Percentiles rank a stretch among this genome's conserved stretches.
Conservation (phyloP, 768 basidiomycete species). For the Coprinopsis strossmayeri region DNA sequence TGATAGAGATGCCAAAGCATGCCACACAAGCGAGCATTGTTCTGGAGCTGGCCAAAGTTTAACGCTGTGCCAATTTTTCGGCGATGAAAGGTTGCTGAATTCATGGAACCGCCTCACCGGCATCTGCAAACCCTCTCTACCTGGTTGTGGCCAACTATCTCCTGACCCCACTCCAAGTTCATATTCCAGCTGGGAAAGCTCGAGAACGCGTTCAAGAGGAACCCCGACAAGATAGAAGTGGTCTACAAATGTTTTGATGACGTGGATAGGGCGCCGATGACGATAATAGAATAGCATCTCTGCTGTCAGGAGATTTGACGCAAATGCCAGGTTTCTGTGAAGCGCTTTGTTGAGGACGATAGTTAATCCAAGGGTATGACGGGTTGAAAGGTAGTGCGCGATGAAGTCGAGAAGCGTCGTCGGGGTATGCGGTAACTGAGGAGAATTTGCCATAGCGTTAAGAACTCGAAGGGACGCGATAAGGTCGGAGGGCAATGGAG, state of each 20-base stretch:
- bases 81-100: background rate
- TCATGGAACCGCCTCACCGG: constrained; percentile 8
- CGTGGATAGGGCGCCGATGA: constrained; percentile 19
- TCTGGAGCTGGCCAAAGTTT: constrained; percentile 29
- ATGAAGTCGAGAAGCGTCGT: constrained; percentile 28
- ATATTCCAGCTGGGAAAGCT: constrained; percentile 9
- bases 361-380: constrained; percentile 25
- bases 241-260: constrained; percentile 40
- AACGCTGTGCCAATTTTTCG: too few relatives aligned
- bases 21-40: constrained; percentile 35
- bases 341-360: constrained; percentile 27
- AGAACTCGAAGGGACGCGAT: constrained; percentile 18
- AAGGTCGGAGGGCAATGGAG: constrained; percentile 7
- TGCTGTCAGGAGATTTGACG: constrained; percentile 28
- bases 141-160: constrained; percentile 6
- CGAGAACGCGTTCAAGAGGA: constrained; percentile 33
- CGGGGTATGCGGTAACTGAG: constrained; percentile 17
- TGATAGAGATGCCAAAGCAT: constrained; percentile 24
- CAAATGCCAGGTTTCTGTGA: constrained; percentile 14
- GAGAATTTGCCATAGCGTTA: constrained; percentile 12
- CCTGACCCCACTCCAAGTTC: background rate
- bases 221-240: constrained; percentile 49
- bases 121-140: constrained; percentile 5
- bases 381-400: constrained; percentile 25
- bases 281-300: constrained; percentile 39